These are phyloP conservation scores for Camellia japonica DNA, from an alignment of 148 eudicot species.

Conservation along the genomic window DNA sequence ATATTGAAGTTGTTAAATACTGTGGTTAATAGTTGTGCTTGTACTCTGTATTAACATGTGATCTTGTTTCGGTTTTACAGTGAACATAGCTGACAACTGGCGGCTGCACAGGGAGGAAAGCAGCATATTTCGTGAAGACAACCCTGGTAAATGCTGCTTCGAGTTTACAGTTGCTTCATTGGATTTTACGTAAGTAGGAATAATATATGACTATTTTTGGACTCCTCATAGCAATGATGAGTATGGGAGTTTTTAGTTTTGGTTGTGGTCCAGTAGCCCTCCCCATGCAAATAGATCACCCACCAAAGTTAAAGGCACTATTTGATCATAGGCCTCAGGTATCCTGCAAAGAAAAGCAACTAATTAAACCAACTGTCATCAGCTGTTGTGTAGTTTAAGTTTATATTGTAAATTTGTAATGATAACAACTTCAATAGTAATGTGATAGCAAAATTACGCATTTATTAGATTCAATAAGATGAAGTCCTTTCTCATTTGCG, in stretches of 20 bases:
- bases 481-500: not conserved
- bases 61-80: constrained; percentile 19
- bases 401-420: not conserved
- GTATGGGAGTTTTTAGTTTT: not conserved
- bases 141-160: constrained; percentile 28
- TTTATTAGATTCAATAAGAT: no score
- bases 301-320: not conserved
- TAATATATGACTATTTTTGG: not conserved
- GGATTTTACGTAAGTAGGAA: not conserved
- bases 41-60: not conserved
- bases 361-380: not conserved
- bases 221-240: constrained; percentile 1
- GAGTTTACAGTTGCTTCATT: not conserved
- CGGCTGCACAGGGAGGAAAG: constrained; percentile 35
- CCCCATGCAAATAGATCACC: not conserved
- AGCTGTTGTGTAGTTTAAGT: not conserved
- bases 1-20: not conserved
- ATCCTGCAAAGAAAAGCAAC: not conserved
- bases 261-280: not conserved
- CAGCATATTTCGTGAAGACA: constrained; percentile 32
- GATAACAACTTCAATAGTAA: not conserved
- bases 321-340: not conserved
- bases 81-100: constrained; percentile 26
- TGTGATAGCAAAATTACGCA: not conserved
- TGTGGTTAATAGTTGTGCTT: not conserved